These are phyloP conservation scores for Apium graveolens DNA, from an alignment of 129 eudicot species.

Conservation along the genomic window DNA sequence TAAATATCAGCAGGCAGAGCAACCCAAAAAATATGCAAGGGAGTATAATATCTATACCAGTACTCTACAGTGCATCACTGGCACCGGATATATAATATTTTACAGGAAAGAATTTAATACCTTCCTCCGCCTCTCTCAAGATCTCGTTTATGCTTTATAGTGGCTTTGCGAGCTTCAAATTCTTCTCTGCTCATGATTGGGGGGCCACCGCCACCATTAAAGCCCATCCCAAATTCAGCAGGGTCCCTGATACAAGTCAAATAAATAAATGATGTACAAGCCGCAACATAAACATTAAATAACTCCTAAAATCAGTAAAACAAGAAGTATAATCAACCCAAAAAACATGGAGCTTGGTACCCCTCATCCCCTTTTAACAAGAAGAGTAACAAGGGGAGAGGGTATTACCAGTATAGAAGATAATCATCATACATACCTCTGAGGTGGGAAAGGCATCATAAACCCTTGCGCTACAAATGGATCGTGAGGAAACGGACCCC, in stretches of 20 bases:
- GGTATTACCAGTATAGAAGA: background rate
- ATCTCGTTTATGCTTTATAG: constrained; percentile 65
- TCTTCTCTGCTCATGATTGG: constrained; percentile 80
- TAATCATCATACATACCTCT: constrained; percentile 41
- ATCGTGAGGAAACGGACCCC: constrained; percentile 61
- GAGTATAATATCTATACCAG: background rate
- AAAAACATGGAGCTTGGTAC: background rate
- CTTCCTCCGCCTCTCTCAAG: constrained; percentile 62
- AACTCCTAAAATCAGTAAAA: background rate
- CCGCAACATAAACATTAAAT: background rate
- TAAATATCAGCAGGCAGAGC: background rate
- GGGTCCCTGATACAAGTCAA: constrained; percentile 55
- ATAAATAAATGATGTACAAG: constrained; percentile 5
- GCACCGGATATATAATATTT: background rate
- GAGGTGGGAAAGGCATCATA: constrained; percentile 80
- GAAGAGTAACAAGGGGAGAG: constrained; percentile 31
- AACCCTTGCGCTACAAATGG: constrained; percentile 62
- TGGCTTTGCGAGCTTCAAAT: constrained; percentile 87
- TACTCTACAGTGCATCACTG: background rate
- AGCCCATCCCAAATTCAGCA: constrained; percentile 75
- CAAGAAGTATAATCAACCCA: background rate
- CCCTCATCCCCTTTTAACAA: background rate
- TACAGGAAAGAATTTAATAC: constrained; percentile 20
- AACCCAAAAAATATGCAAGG: background rate
- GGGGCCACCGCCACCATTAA: constrained; percentile 35